A percentile compares a stretch with the other conserved stretches of the same genome.
phyloP scores from a whole-genome alignment of 1,139 yeast species.

The Suhomyces kunorum region DNA sequence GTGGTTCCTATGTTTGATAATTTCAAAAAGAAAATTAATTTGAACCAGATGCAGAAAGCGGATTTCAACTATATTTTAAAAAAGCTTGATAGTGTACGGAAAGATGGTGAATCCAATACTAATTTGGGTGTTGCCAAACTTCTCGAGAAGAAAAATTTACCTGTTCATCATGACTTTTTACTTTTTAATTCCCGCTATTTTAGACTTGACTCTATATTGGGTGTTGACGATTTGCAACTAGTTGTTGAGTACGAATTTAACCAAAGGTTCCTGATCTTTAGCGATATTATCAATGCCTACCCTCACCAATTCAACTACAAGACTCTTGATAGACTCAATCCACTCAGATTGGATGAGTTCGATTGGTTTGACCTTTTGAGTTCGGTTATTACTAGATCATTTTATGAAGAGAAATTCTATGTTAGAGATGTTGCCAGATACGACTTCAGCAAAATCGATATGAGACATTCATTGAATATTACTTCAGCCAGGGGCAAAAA shows the following conservation, averaged over 20 bases:
- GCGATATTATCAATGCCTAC: constrained; percentile 33
- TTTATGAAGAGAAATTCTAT: constrained; percentile 41
- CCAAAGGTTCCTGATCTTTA: constrained; percentile 34
- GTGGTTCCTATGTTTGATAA: constrained; percentile 10
- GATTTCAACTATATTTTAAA: constrained; percentile 21
- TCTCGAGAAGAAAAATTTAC: constrained; percentile 30
- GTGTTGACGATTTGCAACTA: constrained; percentile 26
- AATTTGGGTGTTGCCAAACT: constrained; percentile 15
- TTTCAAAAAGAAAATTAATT: constrained; percentile 8
- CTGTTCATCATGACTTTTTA: constrained; percentile 37
- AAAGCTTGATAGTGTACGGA: constrained; percentile 11
- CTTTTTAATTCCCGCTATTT: constrained; percentile 47
- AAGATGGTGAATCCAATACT: constrained; percentile 4
- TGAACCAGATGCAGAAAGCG: constrained; percentile 2
- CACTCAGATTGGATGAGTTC: constrained; percentile 14
- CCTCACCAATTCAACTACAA: constrained; percentile 29
- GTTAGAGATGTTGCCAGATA: constrained; percentile 43
- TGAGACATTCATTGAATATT: constrained; percentile 27
- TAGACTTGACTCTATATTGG: constrained; percentile 27
- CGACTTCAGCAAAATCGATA: constrained; percentile 38
- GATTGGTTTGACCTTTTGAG: constrained; percentile 54
- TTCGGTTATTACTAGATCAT: constrained; percentile 47
- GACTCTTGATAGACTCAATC: constrained; percentile 25
- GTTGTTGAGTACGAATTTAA: constrained; percentile 39
- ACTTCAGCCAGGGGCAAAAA: constrained; percentile 13